Percentiles rank a stretch among this genome's conserved stretches.
phyloP scores from a whole-genome alignment of 225 moss, liverwort and hornwort species.

The Marchantia polymorpha region DNA sequence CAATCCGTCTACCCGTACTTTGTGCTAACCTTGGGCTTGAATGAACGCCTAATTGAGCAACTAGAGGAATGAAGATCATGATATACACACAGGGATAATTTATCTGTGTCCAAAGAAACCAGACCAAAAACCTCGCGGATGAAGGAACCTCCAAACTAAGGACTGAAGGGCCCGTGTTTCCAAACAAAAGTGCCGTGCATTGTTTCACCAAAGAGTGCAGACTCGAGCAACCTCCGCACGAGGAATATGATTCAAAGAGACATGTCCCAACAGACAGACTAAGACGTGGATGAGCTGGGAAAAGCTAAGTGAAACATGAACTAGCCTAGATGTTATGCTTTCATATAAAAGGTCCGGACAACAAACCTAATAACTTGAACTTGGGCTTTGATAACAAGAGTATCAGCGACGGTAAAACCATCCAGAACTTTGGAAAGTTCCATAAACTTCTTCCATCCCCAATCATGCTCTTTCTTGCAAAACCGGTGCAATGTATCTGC shows the following conservation, averaged over 20 bases:
- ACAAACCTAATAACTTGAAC: constrained; percentile 97
- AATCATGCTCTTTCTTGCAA: constrained; percentile 99
- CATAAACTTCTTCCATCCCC: constrained; percentile 99
- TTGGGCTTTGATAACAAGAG: constrained; percentile 99
- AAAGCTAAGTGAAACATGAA: not conserved
- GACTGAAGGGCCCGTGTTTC: not conserved
- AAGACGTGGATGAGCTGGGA: not conserved
- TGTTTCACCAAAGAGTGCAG: not conserved
- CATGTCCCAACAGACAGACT: not conserved
- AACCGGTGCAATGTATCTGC: constrained; percentile 98
- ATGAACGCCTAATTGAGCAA: not conserved
- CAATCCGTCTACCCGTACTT: not conserved
- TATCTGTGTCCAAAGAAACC: not conserved
- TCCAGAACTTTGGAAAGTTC: constrained; percentile 99
- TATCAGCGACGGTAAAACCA: constrained; percentile 96
- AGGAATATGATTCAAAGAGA: not conserved
- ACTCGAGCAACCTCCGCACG: not conserved
- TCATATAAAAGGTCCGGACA: not conserved
- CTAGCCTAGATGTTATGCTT: not conserved
- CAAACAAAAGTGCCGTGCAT: not conserved
- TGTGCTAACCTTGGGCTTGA: not conserved
- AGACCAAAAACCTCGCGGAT: not conserved
- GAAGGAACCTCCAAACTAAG: not conserved
- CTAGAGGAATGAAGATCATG: not conserved
- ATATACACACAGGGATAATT: not conserved